phyloP scores from a whole-genome alignment of 192 early-diverging fungal species.

The Backusella australiensis region DNA sequence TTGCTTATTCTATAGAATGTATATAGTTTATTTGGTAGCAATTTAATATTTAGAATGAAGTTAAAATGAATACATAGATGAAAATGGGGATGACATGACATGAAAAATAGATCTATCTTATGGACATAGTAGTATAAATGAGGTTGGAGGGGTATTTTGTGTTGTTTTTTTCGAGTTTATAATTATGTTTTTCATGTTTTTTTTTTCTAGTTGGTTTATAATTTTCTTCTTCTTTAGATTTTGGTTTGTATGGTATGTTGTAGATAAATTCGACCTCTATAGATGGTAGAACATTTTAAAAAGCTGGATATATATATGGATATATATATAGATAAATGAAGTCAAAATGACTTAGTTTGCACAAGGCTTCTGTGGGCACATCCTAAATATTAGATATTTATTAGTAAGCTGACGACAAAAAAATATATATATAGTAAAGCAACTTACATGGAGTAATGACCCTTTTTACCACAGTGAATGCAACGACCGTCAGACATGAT shows the following conservation, averaged over 20 bases:
- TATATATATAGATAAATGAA: not conserved
- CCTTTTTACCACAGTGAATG: constrained; percentile 35
- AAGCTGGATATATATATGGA: not conserved
- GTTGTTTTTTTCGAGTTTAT: not conserved
- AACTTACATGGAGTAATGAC: constrained; percentile 34
- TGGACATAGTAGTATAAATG: not conserved
- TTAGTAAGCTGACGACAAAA: not conserved
- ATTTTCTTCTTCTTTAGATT: not conserved
- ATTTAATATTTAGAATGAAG: not conserved
- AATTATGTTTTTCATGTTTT: not conserved
- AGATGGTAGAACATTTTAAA: not conserved
- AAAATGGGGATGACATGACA: not conserved
- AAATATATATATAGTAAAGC: not conserved
- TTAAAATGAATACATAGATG: constrained; percentile 6
- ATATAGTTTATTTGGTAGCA: constrained; percentile 4
- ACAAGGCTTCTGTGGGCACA: constrained; percentile 24
- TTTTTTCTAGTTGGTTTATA: not conserved
- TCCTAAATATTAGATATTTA: constrained; percentile 15
- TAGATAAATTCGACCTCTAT: constrained; percentile 5
- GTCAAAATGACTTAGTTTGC: not conserved
- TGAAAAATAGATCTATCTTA: constrained; percentile 4
- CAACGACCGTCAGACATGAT: constrained; percentile 36
- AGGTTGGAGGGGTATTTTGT: not conserved
- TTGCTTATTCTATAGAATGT: not conserved
- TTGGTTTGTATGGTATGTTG: not conserved